Base-by-base conservation (phyloP, 73 alveolate species). In the Uronychia binucleata region DNA sequence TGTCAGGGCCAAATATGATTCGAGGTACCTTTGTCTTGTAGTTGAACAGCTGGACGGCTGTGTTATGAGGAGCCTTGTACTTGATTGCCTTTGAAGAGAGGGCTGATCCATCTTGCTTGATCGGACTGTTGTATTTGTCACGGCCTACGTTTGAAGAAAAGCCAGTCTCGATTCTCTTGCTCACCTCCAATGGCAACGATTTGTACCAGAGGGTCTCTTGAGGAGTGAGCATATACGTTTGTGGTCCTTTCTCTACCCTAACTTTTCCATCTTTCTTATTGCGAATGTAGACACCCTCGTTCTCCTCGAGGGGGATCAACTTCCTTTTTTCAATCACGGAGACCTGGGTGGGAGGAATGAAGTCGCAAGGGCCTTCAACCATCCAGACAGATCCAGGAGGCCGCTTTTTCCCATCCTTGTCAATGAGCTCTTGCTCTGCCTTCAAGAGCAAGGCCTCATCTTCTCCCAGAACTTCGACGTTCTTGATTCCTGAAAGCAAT, bases 1-100 rank as follows among this genome's bases (percentile, higher is more conserved):
- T 87, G 30, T 92, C 97, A 27, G 98, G 98, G 29, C 98, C 98
- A 81, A 91, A 94, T 13, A 94, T 92, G n/a, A 94, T 92, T 81
- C 97, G 84, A 30, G 82, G 58, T n/a, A 75, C 79, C 59, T 85
- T 85, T 28, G 78, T 77, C 81, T 92, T 94, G 90, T 85, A 94
- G 80, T 94, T 93, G 84, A 81, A 92, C 35, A 94, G 86, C 79
- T 94, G 87, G 13, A 94, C 89, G 26, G 98, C 98, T 26, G 96
- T 75, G 85, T 94, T 94, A 58, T 92, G 97, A 0, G 97, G 97
- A 26, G 96, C 98, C 81, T 91, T 92, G 84, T 87, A 94, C 1
- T 89, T 81, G 0, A 92, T 92, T 26, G 90, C 93, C 57, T 59
- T 46, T 0, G 95, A 80, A 5, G 5, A 8, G 5, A 1, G 31